These are phyloP conservation scores for Saccharomycopsis fermentans DNA, from an alignment of 805 yeast species.

Conservation along the genomic window DNA sequence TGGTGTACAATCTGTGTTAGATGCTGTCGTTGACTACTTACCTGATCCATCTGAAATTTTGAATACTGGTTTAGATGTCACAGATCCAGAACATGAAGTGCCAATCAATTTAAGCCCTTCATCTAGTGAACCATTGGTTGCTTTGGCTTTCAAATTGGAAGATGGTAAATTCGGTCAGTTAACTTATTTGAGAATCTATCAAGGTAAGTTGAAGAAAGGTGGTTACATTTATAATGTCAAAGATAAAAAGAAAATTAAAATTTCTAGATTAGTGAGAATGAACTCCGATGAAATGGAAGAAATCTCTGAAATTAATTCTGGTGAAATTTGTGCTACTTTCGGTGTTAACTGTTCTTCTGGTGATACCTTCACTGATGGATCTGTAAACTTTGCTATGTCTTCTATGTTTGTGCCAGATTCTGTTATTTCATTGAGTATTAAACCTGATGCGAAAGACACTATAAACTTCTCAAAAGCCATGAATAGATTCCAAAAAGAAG, in stretches of 20 bases:
- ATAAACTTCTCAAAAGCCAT: constrained; percentile 92
- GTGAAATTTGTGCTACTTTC: constrained; percentile 98
- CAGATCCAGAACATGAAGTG: constrained; percentile 41
- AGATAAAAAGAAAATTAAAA: constrained; percentile 87
- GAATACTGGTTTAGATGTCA: constrained; percentile 77
- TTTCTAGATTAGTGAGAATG: constrained; percentile 93
- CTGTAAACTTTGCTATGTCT: constrained; percentile 76
- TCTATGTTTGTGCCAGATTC: constrained; percentile 99
- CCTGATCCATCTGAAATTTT: constrained; percentile 93
- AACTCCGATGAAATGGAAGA: constrained; percentile 99
- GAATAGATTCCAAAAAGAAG: constrained; percentile 96
- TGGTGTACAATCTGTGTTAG: constrained; percentile 89
- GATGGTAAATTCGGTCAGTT: constrained; percentile 98
- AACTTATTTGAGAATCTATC: constrained; percentile 94
- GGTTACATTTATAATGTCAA: constrained; percentile 79
- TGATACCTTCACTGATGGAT: constrained; percentile 89
- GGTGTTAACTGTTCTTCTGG: constrained; percentile 99
- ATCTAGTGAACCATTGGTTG: constrained; percentile 72
- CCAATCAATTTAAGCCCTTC: constrained; percentile 71
- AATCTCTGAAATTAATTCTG: constrained; percentile 88
- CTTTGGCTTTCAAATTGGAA: constrained; percentile 96
- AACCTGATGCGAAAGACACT: constrained; percentile 81
- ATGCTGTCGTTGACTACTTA: constrained; percentile 64
- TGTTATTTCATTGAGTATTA: constrained; percentile 84
- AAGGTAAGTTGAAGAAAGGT: constrained; percentile 90